These are phyloP conservation scores for Fusarium sp. DNA, from an alignment of 2,329 filamentous ascomycete species.

Conservation along the genomic window DNA sequence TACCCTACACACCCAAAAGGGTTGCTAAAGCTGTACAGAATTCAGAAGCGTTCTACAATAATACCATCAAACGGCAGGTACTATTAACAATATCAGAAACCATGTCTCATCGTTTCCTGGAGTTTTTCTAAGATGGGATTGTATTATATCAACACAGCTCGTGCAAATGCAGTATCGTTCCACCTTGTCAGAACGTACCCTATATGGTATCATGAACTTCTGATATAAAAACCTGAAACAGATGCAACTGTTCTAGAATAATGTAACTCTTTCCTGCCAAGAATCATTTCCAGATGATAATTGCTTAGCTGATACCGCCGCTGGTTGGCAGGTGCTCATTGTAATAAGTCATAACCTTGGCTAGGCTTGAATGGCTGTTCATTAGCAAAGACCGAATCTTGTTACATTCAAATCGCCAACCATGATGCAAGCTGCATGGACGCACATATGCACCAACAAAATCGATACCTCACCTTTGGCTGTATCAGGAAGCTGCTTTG, in stretches of 20 bases:
- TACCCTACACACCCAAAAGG: too few relatives aligned
- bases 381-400: background rate
- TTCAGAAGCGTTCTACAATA: too few relatives aligned
- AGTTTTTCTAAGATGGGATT: too few relatives aligned
- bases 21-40: too few relatives aligned
- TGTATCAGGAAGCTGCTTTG: conserved; percentile 16
- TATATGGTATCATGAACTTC: background rate
- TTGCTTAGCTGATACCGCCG: background rate
- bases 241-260: conserved; percentile 9
- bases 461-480: conserved; percentile 3
- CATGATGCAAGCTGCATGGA: conserved; percentile 8
- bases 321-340: background rate
- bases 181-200: background rate
- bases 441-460: conserved; percentile 5
- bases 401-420: conserved; percentile 9
- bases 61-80: too few relatives aligned
- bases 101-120: too few relatives aligned
- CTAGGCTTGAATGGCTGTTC: background rate
- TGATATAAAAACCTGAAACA: background rate
- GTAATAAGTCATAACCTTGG: background rate
- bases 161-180: too few relatives aligned
- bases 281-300: background rate
- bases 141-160: too few relatives aligned
- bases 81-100: too few relatives aligned
- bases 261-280: background rate